These are phyloP conservation scores for Antitrichia curtipendula DNA, from an alignment of 225 moss, liverwort and hornwort species.

Conservation along the genomic window DNA sequence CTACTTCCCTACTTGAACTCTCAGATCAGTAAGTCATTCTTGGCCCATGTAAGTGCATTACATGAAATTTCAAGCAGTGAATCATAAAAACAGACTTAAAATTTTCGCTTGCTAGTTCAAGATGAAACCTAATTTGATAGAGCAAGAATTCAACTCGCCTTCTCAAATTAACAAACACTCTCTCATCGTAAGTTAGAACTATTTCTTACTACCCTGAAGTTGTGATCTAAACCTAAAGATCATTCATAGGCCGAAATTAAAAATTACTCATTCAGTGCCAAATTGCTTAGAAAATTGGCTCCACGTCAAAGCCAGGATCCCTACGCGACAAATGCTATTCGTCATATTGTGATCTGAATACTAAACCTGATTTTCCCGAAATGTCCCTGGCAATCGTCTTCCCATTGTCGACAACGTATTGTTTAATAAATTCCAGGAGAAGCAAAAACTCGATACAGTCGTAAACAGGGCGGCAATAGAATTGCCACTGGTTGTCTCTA, in stretches of 20 bases:
- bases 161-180: neutral
- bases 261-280: neutral
- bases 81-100: neutral
- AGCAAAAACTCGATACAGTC: constrained; percentile 82
- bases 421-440: constrained; percentile 56
- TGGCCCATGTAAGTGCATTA: neutral
- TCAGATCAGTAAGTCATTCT: neutral
- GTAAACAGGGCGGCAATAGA: constrained; percentile 51
- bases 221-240: neutral
- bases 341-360: neutral
- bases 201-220: neutral
- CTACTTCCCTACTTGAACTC: neutral
- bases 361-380: constrained; percentile 15
- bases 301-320: neutral
- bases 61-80: neutral
- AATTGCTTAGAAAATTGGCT: neutral
- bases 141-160: neutral
- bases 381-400: neutral
- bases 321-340: neutral
- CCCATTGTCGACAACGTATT: constrained; percentile 22
- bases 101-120: neutral
- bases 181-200: neutral
- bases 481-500: constrained; percentile 25
- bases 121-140: neutral
- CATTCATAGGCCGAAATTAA: neutral